phyloP scores from a whole-genome alignment of 495 filamentous ascomycete genomes.

The Aspergillus indologenus region DNA sequence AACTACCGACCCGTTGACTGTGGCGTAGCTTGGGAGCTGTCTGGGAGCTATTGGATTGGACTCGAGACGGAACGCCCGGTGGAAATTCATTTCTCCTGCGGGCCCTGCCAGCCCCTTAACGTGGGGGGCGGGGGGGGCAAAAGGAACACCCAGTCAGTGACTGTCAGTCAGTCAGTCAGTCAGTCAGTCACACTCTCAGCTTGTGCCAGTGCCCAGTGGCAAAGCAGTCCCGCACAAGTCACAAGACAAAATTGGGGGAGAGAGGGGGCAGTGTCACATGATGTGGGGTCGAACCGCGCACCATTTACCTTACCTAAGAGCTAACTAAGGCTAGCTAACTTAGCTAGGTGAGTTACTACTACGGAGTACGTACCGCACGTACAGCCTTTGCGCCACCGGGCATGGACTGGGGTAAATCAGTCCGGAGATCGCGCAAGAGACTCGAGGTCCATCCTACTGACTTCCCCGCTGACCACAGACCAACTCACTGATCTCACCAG shows the following conservation, averaged over 20 bases:
- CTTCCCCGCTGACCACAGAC: background rate
- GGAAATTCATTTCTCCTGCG: background rate
- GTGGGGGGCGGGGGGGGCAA: conserved; percentile 7
- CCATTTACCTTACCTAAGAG: background rate
- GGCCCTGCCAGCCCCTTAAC: conserved; percentile 2
- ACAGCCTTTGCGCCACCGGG: too few species aligned
- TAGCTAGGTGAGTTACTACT: background rate
- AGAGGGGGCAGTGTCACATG: conserved; percentile 23
- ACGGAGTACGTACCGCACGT: too few species aligned
- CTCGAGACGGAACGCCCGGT: background rate
- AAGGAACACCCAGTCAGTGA: background rate
- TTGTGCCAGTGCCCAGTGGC: too few species aligned
- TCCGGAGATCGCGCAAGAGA: background rate
- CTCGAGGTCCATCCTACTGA: background rate
- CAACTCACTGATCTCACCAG: background rate
- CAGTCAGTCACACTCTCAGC: background rate
- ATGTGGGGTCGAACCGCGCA: conserved; percentile 19
- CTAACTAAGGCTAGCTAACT: background rate
- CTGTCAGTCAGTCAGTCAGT: background rate
- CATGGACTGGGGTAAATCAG: background rate
- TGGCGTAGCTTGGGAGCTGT: background rate
- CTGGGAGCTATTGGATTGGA: too few species aligned
- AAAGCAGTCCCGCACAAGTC: conserved; percentile 14
- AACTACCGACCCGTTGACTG: too few species aligned
- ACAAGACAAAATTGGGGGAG: conserved; percentile 14